phyloP scores from a whole-genome alignment of 345 rosid species.

The Lenwebbia sp. region DNA sequence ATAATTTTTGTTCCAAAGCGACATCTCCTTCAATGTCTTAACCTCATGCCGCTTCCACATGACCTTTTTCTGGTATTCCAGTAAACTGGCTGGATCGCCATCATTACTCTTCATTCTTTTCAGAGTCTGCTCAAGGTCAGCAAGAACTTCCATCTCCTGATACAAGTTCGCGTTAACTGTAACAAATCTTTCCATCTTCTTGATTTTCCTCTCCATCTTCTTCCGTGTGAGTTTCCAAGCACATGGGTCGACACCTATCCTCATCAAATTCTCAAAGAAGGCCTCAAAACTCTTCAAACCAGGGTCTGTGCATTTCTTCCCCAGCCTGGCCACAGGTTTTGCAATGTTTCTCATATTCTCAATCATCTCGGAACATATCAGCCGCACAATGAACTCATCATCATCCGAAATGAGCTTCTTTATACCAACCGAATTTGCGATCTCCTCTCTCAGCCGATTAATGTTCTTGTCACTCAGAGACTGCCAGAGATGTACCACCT shows the following conservation, averaged over 20 bases:
- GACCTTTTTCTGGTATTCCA: constrained; percentile 65
- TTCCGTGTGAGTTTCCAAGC: constrained; percentile 61
- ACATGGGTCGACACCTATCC: constrained; percentile 48
- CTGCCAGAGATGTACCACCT: constrained; percentile 86
- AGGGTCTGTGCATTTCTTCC: constrained; percentile 56
- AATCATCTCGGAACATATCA: constrained; percentile 61
- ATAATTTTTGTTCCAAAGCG: constrained; percentile 83
- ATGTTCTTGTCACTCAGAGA: constrained; percentile 81
- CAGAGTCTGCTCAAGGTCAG: constrained; percentile 66
- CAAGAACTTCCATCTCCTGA: constrained; percentile 86
- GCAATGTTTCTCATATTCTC: constrained; percentile 55
- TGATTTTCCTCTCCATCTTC: constrained; percentile 80
- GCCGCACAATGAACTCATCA: constrained; percentile 45
- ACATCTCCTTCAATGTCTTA: constrained; percentile 52
- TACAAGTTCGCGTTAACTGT: constrained; percentile 59
- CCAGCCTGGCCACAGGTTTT: constrained; percentile 67
- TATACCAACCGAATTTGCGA: constrained; percentile 48
- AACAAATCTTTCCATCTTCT: constrained; percentile 80
- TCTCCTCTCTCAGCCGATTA: constrained; percentile 60
- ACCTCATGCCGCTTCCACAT: constrained; percentile 84
- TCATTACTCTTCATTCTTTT: constrained; percentile 59
- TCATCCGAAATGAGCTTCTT: constrained; percentile 81
- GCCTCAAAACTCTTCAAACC: constrained; percentile 52
- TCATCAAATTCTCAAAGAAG: constrained; percentile 44
- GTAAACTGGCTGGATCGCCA: constrained; percentile 41